These are phyloP conservation scores for Populus hybrid DNA, from an alignment of 441 rosid genomes.

Conservation along the genomic window DNA sequence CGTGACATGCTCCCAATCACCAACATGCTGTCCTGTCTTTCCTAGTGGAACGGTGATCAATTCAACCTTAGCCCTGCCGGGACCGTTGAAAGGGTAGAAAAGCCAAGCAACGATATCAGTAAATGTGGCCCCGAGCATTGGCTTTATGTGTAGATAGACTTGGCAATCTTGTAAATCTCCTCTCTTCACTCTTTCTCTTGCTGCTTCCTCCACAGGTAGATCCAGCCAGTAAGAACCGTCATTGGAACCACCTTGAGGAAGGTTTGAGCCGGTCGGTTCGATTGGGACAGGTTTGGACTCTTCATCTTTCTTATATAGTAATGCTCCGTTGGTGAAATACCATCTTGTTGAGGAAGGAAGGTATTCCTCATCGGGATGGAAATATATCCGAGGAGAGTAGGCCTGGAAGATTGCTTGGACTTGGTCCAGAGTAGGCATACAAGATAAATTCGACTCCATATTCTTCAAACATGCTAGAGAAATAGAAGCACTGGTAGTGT, in stretches of 20 bases:
- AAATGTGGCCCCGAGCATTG: constrained; percentile 73
- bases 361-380: constrained; percentile 71
- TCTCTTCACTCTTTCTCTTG: constrained; percentile 52
- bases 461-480: constrained; percentile 63
- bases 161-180: constrained; percentile 47
- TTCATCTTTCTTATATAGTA: constrained; percentile 55
- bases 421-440: constrained; percentile 60
- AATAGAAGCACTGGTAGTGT: constrained; percentile 5
- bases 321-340: constrained; percentile 67
- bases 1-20: constrained; percentile 91
- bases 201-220: constrained; percentile 50
- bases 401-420: constrained; percentile 37
- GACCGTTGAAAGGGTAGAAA: constrained; percentile 84
- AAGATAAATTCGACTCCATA: constrained; percentile 25
- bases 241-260: constrained; percentile 71
- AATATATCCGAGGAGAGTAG: constrained; percentile 64
- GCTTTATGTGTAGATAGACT: constrained; percentile 67
- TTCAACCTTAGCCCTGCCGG: constrained; percentile 60
- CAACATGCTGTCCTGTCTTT: constrained; percentile 73
- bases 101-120: constrained; percentile 72
- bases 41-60: constrained; percentile 47
- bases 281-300: constrained; percentile 53
- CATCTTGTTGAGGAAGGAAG: constrained; percentile 74
- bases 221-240: constrained; percentile 80
- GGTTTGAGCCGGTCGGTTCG: constrained; percentile 59